Base-by-base conservation (phyloP, 2,329 filamentous ascomycete species). In the Cercospora canescens region DNA sequence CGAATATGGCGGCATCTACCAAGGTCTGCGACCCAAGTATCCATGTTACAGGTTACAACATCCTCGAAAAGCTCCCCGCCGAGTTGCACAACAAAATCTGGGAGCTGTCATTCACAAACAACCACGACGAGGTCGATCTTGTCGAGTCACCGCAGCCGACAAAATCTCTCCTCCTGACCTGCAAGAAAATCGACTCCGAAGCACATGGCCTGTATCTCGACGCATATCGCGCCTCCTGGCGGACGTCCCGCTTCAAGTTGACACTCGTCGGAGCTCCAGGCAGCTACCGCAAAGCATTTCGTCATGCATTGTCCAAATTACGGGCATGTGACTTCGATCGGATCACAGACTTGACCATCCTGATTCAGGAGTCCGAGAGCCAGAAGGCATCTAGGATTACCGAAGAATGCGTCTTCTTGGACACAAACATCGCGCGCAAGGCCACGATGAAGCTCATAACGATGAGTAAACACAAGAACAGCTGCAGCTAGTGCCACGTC, bases 41-140 rank as follows among this genome's bases (percentile, higher is more conserved):
- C n/a, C 35, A 21, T 9, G 6, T 30, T 6, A 66, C 62, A 28
- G 41, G 7, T 4, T 62, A 50, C 21, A 8, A 35, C 9, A 30
- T 65, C 37, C 50, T 65, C 18, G 34, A 52, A 7, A 62, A 62
- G 34, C 18, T 65, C 5, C 24, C 48, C 1, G 57, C 34, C 12
- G 63, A 65, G 16, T 11, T 65, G 35, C 48, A 58, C 34, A 65
- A 65, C 50, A 37, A 55, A 6, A 65, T 65, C 3, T 62, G 37
- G 28, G 63, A 48, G 35, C 35, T 65, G 2, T 48, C 65, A 18
- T 64, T 61, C 21, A 58, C 65, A 1, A 32, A 56, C 14, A 41
- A 56, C 18, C 18, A 37, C 21, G 34, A 55, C 3, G 32, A 60
- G 2, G 37, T 61, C 11, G 64, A 64, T 4, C 30, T 64, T 9